Conservation (phyloP, 73 alveolate species). For the Paramecium biaurelia region DNA sequence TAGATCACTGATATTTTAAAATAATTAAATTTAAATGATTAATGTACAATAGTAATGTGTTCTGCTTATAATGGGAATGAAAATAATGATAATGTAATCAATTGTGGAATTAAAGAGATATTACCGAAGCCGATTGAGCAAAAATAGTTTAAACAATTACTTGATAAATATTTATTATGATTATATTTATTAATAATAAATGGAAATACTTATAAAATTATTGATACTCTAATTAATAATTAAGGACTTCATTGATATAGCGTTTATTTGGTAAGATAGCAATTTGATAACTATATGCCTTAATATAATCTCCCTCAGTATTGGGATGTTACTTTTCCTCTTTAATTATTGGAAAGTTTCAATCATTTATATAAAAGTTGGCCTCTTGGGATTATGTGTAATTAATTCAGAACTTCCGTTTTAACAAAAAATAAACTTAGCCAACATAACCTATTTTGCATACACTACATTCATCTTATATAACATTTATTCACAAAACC, state of each 20-base stretch:
- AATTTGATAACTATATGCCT: neutral
- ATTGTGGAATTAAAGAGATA: neutral
- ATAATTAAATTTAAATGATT: neutral
- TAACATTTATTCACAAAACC: neutral
- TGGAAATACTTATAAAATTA: neutral
- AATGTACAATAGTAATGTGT: neutral
- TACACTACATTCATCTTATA: neutral
- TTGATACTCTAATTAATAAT: conserved; percentile 1
- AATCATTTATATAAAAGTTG: neutral
- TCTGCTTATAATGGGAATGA: neutral
- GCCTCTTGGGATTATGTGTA: neutral
- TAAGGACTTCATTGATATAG: neutral
- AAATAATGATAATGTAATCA: neutral
- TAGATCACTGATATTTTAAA: neutral
- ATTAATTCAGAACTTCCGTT: neutral
- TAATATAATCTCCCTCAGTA: neutral
- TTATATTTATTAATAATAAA: neutral
- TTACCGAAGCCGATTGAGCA: neutral
- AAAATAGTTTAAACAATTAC: neutral
- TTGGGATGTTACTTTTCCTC: neutral
- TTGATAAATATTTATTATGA: conserved; percentile 7
- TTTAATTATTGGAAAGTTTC: neutral
- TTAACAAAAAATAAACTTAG: neutral
- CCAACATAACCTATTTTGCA: neutral
- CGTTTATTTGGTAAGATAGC: neutral